Conservation (phyloP, 2,329 filamentous ascomycete genomes). For the Fusarium tanahbumbuense region DNA sequence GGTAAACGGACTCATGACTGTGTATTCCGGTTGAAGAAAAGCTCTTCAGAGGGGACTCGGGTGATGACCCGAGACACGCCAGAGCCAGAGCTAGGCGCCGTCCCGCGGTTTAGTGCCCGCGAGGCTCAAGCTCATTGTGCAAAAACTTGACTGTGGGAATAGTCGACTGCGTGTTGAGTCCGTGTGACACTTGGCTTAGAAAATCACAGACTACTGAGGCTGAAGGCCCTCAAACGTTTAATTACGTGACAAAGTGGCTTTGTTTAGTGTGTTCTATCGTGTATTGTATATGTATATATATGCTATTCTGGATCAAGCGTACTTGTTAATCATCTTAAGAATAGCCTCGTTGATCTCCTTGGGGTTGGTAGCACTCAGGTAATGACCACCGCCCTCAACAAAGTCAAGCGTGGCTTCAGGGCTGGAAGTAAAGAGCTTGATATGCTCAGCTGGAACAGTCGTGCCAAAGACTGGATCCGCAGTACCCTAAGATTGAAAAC, state of each 20-base stretch:
- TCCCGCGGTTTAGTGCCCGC: conserved; percentile 10
- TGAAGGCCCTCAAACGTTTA: neutral
- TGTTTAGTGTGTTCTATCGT: no score
- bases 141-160: neutral
- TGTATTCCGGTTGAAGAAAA: neutral
- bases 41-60: neutral
- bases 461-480: conserved; percentile 58
- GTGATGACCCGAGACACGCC: neutral
- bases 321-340: conserved; percentile 55
- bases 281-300: neutral
- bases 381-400: conserved; percentile 61
- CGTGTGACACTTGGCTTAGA: neutral
- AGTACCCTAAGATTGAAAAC: conserved; percentile 53
- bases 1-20: neutral
- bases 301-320: conserved; percentile 53
- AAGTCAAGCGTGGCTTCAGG: conserved; percentile 57
- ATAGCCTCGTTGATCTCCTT: conserved; percentile 59
- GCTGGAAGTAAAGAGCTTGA: conserved; percentile 61
- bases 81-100: neutral
- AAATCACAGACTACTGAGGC: neutral
- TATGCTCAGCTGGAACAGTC: conserved; percentile 58
- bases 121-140: neutral
- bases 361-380: conserved; percentile 62
- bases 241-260: neutral
- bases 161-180: neutral